A percentile compares a stretch with the other conserved stretches of the same genome.
Conservation (phyloP, 768 basidiomycete species). For the Mycena sanguinolenta region DNA sequence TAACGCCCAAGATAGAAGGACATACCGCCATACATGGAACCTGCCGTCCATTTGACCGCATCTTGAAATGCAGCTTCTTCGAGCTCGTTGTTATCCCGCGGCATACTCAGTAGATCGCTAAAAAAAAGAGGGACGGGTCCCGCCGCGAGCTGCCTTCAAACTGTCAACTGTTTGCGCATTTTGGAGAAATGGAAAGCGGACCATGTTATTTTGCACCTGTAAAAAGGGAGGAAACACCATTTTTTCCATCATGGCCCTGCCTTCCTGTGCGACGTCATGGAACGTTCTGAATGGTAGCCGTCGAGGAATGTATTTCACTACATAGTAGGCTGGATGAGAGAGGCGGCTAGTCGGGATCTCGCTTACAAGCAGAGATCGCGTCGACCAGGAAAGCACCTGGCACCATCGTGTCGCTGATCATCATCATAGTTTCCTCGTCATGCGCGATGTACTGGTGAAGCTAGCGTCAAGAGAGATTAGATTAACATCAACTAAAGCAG, state of each 20-base stretch:
- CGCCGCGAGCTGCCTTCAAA: not conserved
- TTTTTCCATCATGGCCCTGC: conserved; percentile 9
- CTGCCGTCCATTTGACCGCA: conserved; percentile 30
- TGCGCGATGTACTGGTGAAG: conserved; percentile 32
- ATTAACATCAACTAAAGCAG: conserved; percentile 5
- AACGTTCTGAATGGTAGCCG: conserved; percentile 39
- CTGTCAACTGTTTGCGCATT: not conserved
- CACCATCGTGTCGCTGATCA: too few species aligned
- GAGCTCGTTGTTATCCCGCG: not conserved
- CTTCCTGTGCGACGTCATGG: conserved; percentile 18
- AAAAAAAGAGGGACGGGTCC: conserved; percentile 15
- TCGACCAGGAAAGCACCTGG: conserved; percentile 38
- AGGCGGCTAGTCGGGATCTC: not conserved
- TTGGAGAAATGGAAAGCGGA: not conserved
- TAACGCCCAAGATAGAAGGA: too few species aligned
- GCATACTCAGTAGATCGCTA: not conserved
- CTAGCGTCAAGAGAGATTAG: not conserved
- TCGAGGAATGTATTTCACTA: conserved; percentile 40
- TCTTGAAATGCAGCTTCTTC: conserved; percentile 19
- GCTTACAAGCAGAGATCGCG: conserved; percentile 27
- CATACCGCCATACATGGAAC: conserved; percentile 38
- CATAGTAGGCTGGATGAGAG: too few species aligned
- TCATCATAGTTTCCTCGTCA: conserved; percentile 31
- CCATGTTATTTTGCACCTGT: conserved; percentile 2
- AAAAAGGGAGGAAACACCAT: conserved; percentile 14